Conservation (phyloP, 768 basidiomycete species). For the Amanita rubescens region DNA sequence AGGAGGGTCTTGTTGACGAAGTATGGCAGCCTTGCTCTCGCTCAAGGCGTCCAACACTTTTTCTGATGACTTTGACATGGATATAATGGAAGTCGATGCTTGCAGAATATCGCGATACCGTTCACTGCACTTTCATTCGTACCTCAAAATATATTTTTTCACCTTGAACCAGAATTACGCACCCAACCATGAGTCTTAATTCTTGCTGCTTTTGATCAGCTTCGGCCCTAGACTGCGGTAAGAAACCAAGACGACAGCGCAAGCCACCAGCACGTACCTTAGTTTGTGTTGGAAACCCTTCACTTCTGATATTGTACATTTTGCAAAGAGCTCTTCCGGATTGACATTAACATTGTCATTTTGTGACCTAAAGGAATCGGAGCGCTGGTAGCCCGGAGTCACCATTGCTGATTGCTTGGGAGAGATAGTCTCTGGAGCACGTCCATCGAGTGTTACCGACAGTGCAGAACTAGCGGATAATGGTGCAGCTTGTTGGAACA, state of each 20-base stretch:
- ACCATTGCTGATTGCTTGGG: neutral
- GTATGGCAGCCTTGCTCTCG: conserved; percentile 50
- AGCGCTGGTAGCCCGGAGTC: neutral
- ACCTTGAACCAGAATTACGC: conserved; percentile 29
- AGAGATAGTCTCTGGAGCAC: neutral
- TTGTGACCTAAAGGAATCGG: conserved; percentile 2
- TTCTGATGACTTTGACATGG: conserved; percentile 61
- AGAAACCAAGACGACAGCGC: neutral
- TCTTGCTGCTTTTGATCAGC: conserved; percentile 87
- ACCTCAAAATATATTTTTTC: conserved; percentile 16
- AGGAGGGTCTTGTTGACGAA: conserved; percentile 37
- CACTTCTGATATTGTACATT: conserved; percentile 65
- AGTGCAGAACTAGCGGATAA: neutral
- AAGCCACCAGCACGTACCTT: conserved; percentile 33
- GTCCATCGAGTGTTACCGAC: neutral
- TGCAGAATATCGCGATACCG: conserved; percentile 83
- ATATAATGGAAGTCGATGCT: conserved; percentile 79
- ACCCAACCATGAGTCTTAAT: conserved; percentile 88
- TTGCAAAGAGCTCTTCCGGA: conserved; percentile 71
- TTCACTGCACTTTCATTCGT: conserved; percentile 67
- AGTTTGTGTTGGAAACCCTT: conserved; percentile 59
- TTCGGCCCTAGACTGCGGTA: conserved; percentile 44
- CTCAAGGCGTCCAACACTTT: conserved; percentile 56
- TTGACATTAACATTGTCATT: conserved; percentile 23
- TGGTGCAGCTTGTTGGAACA: neutral